These are phyloP conservation scores for Aspergillus sp. DNA, from an alignment of 2,329 filamentous ascomycete species.

Conservation along the genomic window DNA sequence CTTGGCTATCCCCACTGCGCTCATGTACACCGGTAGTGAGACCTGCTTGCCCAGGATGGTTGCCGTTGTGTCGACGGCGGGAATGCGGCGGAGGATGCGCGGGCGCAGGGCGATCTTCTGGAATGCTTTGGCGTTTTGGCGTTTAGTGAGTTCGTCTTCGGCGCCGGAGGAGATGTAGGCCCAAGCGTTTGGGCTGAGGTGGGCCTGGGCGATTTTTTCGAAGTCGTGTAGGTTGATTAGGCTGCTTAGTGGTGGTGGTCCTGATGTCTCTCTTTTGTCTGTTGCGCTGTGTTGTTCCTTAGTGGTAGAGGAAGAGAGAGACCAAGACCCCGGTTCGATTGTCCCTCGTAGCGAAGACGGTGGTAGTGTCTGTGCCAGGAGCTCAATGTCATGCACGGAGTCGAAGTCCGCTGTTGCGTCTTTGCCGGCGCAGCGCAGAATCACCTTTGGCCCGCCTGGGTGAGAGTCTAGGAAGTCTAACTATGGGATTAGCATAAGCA, in stretches of 20 bases:
- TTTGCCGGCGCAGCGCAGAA: neutral
- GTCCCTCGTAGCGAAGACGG: neutral
- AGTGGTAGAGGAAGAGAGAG: neutral
- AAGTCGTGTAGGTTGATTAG: neutral
- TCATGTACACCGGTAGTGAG: neutral
- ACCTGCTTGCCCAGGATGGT: neutral
- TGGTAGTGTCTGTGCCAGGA: neutral
- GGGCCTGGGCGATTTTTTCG: neutral
- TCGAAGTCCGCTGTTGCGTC: neutral
- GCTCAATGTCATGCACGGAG: neutral
- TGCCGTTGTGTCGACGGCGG: accelerated
- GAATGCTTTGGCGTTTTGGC: neutral
- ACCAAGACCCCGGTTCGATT: too few species aligned
- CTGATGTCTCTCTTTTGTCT: neutral
- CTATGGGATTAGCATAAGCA: neutral
- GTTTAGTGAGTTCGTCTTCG: neutral
- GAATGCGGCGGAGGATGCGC: neutral
- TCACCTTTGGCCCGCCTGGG: neutral
- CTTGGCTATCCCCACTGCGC: neutral
- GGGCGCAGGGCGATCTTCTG: neutral
- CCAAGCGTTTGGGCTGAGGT: neutral
- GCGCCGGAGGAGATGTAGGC: neutral
- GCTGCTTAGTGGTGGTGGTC: neutral
- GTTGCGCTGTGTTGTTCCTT: neutral
- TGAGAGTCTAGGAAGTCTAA: neutral